phyloP scores from a whole-genome alignment of 768 basidiomycete species.

The Dioszegia crocea region DNA sequence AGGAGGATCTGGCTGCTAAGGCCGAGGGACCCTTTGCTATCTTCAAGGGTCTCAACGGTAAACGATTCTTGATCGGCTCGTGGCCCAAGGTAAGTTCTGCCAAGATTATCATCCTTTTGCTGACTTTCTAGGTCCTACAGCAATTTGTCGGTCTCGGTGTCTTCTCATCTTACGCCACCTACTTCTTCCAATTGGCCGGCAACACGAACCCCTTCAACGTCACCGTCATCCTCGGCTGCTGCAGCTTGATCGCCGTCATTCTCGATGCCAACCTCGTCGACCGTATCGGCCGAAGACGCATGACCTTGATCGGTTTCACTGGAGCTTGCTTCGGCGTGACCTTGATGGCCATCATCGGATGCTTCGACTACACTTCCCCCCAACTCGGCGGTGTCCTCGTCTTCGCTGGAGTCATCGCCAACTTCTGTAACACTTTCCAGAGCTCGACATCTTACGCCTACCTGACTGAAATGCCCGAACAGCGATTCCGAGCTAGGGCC shows the following conservation, averaged over 20 bases:
- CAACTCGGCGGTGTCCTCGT: conserved; percentile 16
- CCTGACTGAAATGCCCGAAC: conserved; percentile 21
- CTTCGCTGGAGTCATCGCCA: conserved; percentile 20
- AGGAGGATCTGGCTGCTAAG: conserved; percentile 6
- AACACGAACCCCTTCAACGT: conserved; percentile 16
- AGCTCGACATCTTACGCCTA: conserved; percentile 18
- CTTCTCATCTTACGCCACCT: conserved; percentile 19
- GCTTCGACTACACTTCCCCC: conserved; percentile 12
- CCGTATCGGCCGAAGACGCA: conserved; percentile 17
- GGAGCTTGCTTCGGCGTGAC: conserved; percentile 17
- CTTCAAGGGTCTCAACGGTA: conserved; percentile 25
- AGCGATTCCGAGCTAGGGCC: conserved; percentile 5
- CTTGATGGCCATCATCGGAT: conserved; percentile 19
- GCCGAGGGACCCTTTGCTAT: conserved; percentile 15
- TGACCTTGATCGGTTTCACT: conserved; percentile 24
- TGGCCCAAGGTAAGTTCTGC: conserved; percentile 23
- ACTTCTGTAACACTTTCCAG: conserved; percentile 24
- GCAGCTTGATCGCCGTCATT: conserved; percentile 5
- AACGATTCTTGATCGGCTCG: conserved; percentile 29
- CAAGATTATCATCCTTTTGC: neutral
- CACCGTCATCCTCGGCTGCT: conserved; percentile 9
- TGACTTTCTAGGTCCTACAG: conserved; percentile 15
- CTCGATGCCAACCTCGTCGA: conserved; percentile 18
- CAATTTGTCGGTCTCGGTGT: conserved; percentile 28
- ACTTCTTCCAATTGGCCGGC: conserved; percentile 26